Conservation (phyloP, 176 grass and related monocot species). For the Musa itinerans region DNA sequence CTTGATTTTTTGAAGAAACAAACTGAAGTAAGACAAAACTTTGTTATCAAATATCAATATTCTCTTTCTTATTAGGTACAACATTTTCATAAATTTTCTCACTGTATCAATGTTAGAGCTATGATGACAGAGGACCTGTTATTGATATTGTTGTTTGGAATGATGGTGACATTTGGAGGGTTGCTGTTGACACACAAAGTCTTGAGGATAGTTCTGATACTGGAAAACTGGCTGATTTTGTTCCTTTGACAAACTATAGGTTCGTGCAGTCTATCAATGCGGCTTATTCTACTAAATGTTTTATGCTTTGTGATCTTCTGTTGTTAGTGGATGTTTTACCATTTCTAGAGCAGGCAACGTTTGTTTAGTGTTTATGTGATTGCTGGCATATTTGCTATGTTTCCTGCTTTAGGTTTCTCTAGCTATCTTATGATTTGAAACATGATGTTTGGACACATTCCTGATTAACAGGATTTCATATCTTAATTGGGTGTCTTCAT, state of each 20-base stretch:
- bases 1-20: constrained; percentile 82
- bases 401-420: not conserved
- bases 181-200: constrained; percentile 85
- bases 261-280: constrained; percentile 19
- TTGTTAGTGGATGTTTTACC: not conserved
- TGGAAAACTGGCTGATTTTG: constrained; percentile 87
- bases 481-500: not conserved
- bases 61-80: not conserved
- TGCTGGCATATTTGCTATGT: not conserved
- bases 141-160: constrained; percentile 93
- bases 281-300: constrained; percentile 3
- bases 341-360: not conserved
- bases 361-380: not conserved
- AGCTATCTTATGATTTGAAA: not conserved
- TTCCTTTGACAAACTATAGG: constrained; percentile 94
- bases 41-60: constrained; percentile 13
- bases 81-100: not conserved
- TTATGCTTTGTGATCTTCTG: not conserved
- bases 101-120: constrained; percentile 47
- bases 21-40: constrained; percentile 65
- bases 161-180: constrained; percentile 93
- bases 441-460: not conserved
- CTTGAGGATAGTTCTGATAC: constrained; percentile 48
- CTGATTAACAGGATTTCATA: not conserved
- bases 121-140: constrained; percentile 84